Evolutionary conservation across 257 asterid genomes (phyloP), one percentile per base, ranked within the genome.

Genomic region (Ilex aquifolium): DNA sequence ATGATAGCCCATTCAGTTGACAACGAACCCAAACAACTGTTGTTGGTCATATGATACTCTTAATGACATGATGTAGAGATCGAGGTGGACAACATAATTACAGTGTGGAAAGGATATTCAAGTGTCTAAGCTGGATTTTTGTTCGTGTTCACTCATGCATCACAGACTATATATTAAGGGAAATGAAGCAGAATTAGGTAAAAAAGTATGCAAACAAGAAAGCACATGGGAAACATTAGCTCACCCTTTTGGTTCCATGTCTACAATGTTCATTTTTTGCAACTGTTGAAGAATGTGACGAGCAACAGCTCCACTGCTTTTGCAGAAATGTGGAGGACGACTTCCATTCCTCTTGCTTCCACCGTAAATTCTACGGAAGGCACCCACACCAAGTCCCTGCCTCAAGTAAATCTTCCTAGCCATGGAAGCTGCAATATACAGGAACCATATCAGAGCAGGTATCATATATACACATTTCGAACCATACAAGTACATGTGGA

Each of bases 341-440:
- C 60, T 56, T 56, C 60, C 60, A 29, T 56, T 56, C 60, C 60
- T 56, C 60, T 56, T 56, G 36, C 32, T 8, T 32, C 60, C 60
- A 10, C 60, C 36, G 21, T 56, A 21, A 16, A 56, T 56, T 12
- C 39, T 21, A 2, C 15, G 36, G 60, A 46, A 46, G 13, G 13
- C 60, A 30, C 60, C 60, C 21, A 56, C 60, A 56, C 39, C 60
- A 56, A 56, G 12, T 4, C 36, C 32, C 6, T 11, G 36, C 60
- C 60, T 16, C 14, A 56, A 10, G 14, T 56, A 56, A 5, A 56
- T 56, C 39, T 17, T 56, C 60, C 60, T 56, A 21, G 60, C 60
- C 60, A 56, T 56, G 11, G 60, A 56, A 3, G 60, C 60, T 56
- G 39, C 60, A 56, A 56, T 6, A 46, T 7, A 46, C n/a, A 10